phyloP scores from a whole-genome alignment of 2,329 filamentous ascomycete species.

The Hypoxylon sp. region DNA sequence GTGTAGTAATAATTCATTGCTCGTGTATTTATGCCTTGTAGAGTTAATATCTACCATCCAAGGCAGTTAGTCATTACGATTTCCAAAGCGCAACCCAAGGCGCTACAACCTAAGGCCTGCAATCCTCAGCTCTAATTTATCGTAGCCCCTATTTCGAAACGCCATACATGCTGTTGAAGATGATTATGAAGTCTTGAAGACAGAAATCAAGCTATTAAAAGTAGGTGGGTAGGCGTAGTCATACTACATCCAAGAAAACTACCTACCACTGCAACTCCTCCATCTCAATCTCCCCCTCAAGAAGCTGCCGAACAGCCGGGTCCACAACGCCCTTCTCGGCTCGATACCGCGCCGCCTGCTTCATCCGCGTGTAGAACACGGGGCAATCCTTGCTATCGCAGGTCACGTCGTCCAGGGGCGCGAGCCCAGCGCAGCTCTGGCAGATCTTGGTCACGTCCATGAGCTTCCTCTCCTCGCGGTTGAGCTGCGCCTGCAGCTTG shows the following conservation, averaged over 20 bases:
- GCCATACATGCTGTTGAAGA: too few species aligned
- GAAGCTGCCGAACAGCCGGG: conserved; percentile 48
- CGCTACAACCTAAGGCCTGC: too few species aligned
- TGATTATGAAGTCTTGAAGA: too few species aligned
- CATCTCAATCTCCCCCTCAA: conserved; percentile 40
- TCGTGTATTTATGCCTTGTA: not conserved
- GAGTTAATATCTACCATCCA: too few species aligned
- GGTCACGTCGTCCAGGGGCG: conserved; percentile 77
- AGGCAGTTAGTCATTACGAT: too few species aligned
- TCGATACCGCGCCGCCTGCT: conserved; percentile 61
- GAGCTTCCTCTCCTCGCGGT: conserved; percentile 68
- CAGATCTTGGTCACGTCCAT: conserved; percentile 76
- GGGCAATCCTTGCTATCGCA: conserved; percentile 95
- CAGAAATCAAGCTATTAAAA: too few species aligned
- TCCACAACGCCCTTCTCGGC: conserved; percentile 51
- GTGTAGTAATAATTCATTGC: conserved; percentile 2
- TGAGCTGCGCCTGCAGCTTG: conserved; percentile 68
- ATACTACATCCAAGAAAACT: too few species aligned
- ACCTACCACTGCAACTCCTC: conserved; percentile 49
- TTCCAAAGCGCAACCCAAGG: too few species aligned
- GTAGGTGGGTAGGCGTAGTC: too few species aligned
- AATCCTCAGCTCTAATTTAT: too few species aligned
- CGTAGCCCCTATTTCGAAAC: too few species aligned
- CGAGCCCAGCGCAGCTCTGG: conserved; percentile 77
- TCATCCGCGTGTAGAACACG: conserved; percentile 83